Conservation (phyloP, 2,329 filamentous ascomycete genomes). For the Aspergillus unguis region DNA sequence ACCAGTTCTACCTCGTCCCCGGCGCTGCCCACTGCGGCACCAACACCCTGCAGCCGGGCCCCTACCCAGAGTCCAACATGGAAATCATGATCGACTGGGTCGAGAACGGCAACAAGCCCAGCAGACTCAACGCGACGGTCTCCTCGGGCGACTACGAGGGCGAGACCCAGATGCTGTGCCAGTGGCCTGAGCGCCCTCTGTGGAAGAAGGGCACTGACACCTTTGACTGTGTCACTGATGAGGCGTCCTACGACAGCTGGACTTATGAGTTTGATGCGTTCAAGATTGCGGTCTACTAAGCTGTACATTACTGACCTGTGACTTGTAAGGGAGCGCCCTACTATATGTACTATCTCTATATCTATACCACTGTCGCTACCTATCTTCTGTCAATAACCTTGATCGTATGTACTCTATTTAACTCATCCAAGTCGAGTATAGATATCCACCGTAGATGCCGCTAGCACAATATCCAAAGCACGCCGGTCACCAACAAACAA, state of each 20-base stretch:
- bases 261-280: slow-evolving; percentile 16
- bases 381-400: no score
- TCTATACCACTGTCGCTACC: no score
- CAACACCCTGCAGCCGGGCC: slow-evolving; percentile 46
- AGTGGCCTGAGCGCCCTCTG: slow-evolving; percentile 33
- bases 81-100: slow-evolving; percentile 52
- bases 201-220: slow-evolving; percentile 19
- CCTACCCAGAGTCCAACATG: slow-evolving; percentile 48
- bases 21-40: slow-evolving; percentile 52
- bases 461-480: no score
- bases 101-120: slow-evolving; percentile 48
- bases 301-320: background rate
- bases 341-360: no score
- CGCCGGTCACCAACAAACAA: no score
- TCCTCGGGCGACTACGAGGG: slow-evolving; percentile 29
- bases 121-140: slow-evolving; percentile 43
- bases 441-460: no score
- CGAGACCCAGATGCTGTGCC: slow-evolving; percentile 35
- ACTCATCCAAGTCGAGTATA: no score
- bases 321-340: no score
- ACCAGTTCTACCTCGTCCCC: slow-evolving; percentile 54
- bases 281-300: slow-evolving; percentile 17
- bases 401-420: no score
- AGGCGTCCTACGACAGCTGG: slow-evolving; percentile 18
- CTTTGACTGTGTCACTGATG: slow-evolving; percentile 17